phyloP scores from a whole-genome alignment of 2,329 filamentous ascomycete species.

The Diatrype stigma region DNA sequence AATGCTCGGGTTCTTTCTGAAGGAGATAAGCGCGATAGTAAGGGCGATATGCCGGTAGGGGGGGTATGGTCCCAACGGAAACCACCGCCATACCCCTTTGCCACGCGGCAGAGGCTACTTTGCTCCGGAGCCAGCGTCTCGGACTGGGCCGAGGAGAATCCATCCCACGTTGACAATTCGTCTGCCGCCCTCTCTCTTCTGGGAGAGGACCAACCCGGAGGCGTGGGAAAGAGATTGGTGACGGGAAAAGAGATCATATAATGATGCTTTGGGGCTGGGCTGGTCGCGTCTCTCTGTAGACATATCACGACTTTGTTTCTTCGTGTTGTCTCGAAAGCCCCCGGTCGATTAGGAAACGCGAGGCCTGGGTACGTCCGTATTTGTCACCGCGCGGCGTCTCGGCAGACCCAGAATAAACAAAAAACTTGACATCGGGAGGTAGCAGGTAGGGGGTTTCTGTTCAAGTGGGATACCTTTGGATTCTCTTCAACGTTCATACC shows the following conservation, averaged over 20 bases:
- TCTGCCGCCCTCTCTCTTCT: constrained; percentile 22
- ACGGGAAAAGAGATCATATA: constrained; percentile 18
- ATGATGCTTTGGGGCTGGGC: constrained; percentile 34
- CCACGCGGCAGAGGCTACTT: constrained; percentile 40
- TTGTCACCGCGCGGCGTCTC: background rate
- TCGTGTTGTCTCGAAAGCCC: constrained; percentile 33
- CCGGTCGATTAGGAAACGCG: constrained; percentile 26
- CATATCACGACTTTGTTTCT: constrained; percentile 20
- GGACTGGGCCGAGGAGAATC: constrained; percentile 51
- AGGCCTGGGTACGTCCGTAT: constrained; percentile 11
- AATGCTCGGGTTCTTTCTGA: constrained; percentile 46
- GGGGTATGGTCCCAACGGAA: constrained; percentile 5
- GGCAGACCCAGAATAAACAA: constrained; percentile 10
- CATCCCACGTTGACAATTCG: constrained; percentile 21
- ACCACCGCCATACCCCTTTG: constrained; percentile 11
- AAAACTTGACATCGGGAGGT: constrained; percentile 25
- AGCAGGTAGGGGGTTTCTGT: constrained; percentile 31
- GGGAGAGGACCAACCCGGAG: constrained; percentile 20
- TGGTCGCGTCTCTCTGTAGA: constrained; percentile 46
- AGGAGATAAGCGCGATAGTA: constrained; percentile 57
- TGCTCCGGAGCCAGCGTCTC: constrained; percentile 55
- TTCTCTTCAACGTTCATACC: constrained; percentile 21
- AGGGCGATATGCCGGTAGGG: constrained; percentile 35
- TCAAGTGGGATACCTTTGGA: constrained; percentile 28
- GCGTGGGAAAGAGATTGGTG: constrained; percentile 24